Conservation (phyloP, 768 basidiomycete genomes). For the Sarcodon sp. region DNA sequence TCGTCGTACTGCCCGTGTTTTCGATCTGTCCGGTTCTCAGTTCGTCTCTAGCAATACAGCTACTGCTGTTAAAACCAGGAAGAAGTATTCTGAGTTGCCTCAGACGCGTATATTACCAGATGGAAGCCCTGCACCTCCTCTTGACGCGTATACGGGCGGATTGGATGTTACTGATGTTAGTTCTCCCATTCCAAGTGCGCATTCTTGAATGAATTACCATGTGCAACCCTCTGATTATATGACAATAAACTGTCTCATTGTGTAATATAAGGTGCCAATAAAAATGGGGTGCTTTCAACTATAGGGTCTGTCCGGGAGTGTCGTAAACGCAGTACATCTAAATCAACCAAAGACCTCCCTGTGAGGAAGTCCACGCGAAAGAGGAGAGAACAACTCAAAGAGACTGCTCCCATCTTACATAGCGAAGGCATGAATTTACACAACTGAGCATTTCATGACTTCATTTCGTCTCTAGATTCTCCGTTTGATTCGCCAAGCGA, state of each 20-base stretch:
- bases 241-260: not conserved
- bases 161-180: slow-evolving; percentile 3
- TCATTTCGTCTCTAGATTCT: too few species aligned
- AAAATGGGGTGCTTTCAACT: too few species aligned
- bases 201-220: slow-evolving; percentile 1
- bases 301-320: too few species aligned
- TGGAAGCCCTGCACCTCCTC: slow-evolving; percentile 27
- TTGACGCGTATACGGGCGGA: slow-evolving; percentile 28
- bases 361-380: too few species aligned
- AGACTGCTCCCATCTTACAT: too few species aligned
- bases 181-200: not conserved
- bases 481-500: too few species aligned
- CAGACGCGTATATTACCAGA: slow-evolving; percentile 26
- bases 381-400: too few species aligned
- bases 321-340: too few species aligned
- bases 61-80: slow-evolving; percentile 21
- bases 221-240: not conserved
- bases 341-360: too few species aligned
- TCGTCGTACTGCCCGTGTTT: not conserved
- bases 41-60: not conserved
- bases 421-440: too few species aligned
- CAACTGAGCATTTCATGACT: too few species aligned
- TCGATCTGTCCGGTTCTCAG: not conserved
- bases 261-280: too few species aligned
- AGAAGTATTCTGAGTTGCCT: slow-evolving; percentile 49